A percentile compares a stretch with the other conserved stretches of the same genome.
phyloP scores from a whole-genome alignment of 2,329 filamentous ascomycete species.

The Ceratocystis variospora region DNA sequence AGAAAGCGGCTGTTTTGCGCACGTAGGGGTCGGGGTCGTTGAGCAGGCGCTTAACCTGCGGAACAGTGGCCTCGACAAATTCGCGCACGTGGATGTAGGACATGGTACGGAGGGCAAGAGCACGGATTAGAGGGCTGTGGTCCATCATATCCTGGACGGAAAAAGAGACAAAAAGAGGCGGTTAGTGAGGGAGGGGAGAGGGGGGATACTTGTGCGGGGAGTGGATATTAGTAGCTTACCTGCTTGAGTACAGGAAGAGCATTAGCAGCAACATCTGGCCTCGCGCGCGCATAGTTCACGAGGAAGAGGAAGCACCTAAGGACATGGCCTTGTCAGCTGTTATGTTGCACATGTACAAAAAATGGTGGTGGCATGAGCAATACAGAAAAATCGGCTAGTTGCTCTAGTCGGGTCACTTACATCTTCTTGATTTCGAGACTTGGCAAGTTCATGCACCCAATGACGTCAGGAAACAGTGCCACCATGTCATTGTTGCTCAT shows the following conservation, averaged over 20 bases:
- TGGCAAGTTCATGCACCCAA: conserved; percentile 86
- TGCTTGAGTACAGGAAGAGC: conserved; percentile 76
- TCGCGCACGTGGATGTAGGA: conserved; percentile 95
- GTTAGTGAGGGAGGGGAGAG: neutral
- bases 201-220: neutral
- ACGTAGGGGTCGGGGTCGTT: conserved; percentile 88
- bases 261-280: conserved; percentile 86
- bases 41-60: conserved; percentile 68
- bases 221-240: neutral
- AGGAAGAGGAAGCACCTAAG: conserved; percentile 90
- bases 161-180: neutral
- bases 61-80: conserved; percentile 82
- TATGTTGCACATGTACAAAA: too few species aligned
- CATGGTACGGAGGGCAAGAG: conserved; percentile 83
- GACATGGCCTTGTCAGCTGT: neutral
- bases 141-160: conserved; percentile 72
- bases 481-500: conserved; percentile 99
- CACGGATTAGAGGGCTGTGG: conserved; percentile 78
- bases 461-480: conserved; percentile 85
- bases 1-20: conserved; percentile 91
- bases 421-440: conserved; percentile 99
- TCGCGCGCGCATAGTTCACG: conserved; percentile 91
- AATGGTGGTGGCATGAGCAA: too few species aligned
- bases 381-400: too few species aligned
- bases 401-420: conserved; percentile 37